Percentiles rank a stretch among this genome's conserved stretches.
These are phyloP conservation scores for Sordaria brevicollis DNA, from an alignment of 495 filamentous ascomycete genomes.

Conservation along the genomic window DNA sequence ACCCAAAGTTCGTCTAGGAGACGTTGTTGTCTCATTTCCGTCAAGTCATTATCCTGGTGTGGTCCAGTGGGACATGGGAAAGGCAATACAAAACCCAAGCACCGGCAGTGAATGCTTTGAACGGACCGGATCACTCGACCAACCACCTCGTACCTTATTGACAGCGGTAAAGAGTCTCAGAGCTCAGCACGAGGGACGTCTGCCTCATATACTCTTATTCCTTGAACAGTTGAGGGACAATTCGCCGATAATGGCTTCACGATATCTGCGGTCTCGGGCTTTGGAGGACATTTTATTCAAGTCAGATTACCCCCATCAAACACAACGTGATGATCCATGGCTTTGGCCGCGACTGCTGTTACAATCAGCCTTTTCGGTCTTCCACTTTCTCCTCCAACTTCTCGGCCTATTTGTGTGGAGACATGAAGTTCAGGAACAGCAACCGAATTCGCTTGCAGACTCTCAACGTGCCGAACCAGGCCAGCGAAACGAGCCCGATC, in stretches of 20 bases:
- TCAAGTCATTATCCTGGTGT: neutral
- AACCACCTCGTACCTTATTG: neutral
- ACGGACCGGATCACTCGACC: neutral
- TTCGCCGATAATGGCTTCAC: neutral
- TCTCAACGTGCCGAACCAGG: too few species aligned
- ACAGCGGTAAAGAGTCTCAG: neutral
- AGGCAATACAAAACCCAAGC: neutral
- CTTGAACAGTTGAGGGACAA: neutral
- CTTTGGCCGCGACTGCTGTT: too few species aligned
- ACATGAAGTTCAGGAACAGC: too few species aligned
- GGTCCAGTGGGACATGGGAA: neutral
- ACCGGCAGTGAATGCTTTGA: neutral
- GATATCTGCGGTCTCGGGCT: neutral
- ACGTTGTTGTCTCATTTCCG: neutral
- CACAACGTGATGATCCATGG: too few species aligned
- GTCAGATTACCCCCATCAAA: neutral
- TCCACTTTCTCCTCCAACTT: too few species aligned
- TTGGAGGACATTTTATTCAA: neutral
- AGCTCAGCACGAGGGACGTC: neutral
- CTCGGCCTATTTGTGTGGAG: too few species aligned
- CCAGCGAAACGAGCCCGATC: too few species aligned
- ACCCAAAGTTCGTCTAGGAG: neutral
- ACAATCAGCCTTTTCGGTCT: too few species aligned
- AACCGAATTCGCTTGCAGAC: too few species aligned
- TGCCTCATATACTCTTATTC: neutral